Percentiles rank a stretch among this genome's conserved stretches.
phyloP scores from a whole-genome alignment of 805 yeast species.

The Barnettozyma sucrosica region DNA sequence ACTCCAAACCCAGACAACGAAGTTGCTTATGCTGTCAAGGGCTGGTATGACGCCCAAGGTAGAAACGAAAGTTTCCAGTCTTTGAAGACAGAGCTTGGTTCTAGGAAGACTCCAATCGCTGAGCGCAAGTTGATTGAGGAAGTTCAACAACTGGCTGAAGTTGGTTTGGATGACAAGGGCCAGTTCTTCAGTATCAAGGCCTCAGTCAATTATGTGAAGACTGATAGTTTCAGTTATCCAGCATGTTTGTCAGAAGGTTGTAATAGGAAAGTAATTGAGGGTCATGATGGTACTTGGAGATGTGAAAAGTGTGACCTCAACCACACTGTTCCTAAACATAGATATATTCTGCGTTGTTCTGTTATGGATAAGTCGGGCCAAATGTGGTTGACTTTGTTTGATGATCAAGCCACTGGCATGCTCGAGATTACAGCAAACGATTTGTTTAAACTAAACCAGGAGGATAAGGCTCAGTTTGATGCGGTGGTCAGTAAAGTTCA shows the following conservation, averaged over 20 bases:
- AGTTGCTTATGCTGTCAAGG: slow-evolving; percentile 82
- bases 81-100: slow-evolving; percentile 47
- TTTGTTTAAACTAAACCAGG: slow-evolving; percentile 42
- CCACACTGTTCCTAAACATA: slow-evolving; percentile 62
- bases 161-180: slow-evolving; percentile 72
- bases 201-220: slow-evolving; percentile 60
- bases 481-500: slow-evolving; percentile 42
- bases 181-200: slow-evolving; percentile 78
- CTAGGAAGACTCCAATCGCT: slow-evolving; percentile 36
- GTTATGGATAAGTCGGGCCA: slow-evolving; percentile 80
- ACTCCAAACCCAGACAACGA: slow-evolving; percentile 81
- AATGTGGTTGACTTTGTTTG: slow-evolving; percentile 82
- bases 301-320: slow-evolving; percentile 86
- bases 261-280: slow-evolving; percentile 77
- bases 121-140: slow-evolving; percentile 62
- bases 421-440: slow-evolving; percentile 60
- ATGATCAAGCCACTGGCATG: slow-evolving; percentile 70
- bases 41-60: slow-evolving; percentile 91
- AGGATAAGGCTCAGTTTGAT: slow-evolving; percentile 41
- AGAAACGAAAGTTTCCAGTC: slow-evolving; percentile 53
- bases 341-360: slow-evolving; percentile 73
- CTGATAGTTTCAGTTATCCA: slow-evolving; percentile 81
- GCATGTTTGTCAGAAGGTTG: slow-evolving; percentile 79
- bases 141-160: slow-evolving; percentile 52
- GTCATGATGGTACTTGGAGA: slow-evolving; percentile 73